A percentile compares a stretch with the other conserved stretches of the same genome.
phyloP scores from a whole-genome alignment of 2,329 filamentous ascomycete species.

The Scedosporium apiospermum region DNA sequence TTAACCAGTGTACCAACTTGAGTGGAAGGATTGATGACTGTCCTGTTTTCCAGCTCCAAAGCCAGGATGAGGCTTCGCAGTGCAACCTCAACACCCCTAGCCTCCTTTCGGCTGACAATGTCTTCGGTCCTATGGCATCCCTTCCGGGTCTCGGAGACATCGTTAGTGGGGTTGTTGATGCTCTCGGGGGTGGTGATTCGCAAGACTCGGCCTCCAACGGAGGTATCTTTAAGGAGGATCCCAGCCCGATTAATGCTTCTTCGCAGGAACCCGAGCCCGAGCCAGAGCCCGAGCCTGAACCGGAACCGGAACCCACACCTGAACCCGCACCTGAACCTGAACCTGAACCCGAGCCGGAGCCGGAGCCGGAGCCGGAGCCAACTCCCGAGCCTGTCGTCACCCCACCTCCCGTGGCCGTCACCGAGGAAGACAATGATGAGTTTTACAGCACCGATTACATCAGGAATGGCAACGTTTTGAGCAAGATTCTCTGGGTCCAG shows the following conservation, averaged over 20 bases:
- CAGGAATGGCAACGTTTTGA: constrained; percentile 39
- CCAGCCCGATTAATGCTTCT: background rate
- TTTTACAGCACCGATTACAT: constrained; percentile 41
- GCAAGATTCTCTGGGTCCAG: constrained; percentile 49
- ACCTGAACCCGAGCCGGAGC: constrained; percentile 4
- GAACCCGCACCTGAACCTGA: constrained; percentile 1
- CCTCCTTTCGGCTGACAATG: constrained; percentile 48
- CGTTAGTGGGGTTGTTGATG: constrained; percentile 5
- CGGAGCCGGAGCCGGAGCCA: constrained; percentile 9
- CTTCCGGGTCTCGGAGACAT: constrained; percentile 48
- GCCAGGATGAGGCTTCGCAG: constrained; percentile 41
- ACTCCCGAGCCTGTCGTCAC: constrained; percentile 13
- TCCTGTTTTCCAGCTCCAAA: constrained; percentile 61
- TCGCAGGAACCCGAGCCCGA: background rate
- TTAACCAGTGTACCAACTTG: constrained; percentile 62
- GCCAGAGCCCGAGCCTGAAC: background rate
- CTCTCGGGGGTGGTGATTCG: background rate
- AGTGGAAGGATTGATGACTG: constrained; percentile 67
- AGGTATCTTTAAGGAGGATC: background rate
- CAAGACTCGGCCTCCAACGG: background rate
- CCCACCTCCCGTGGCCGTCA: constrained; percentile 17
- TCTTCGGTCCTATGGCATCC: constrained; percentile 39
- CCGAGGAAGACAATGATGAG: constrained; percentile 24
- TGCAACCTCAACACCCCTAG: constrained; percentile 56
- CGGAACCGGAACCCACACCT: constrained; percentile 7